Evolutionary conservation across 2,329 filamentous ascomycete genomes (phyloP).

Genomic region (Aspergillus uvarum): DNA sequence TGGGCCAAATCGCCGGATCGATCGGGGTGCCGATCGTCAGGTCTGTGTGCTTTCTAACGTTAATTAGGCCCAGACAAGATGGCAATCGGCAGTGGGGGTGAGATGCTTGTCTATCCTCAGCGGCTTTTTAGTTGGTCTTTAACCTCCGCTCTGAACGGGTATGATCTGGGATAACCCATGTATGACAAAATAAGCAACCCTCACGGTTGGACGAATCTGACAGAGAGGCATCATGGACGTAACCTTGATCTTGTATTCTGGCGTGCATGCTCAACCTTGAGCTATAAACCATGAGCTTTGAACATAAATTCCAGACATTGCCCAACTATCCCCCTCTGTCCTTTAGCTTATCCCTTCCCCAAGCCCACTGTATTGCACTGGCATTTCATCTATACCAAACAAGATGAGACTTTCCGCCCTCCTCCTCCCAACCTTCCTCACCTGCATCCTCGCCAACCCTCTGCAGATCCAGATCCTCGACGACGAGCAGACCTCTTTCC

Average conservation of each 20-base stretch:
- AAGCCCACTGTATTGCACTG: neutral
- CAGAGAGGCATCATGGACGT: neutral
- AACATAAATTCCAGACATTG: neutral
- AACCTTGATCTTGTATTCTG: neutral
- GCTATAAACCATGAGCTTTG: too few relatives aligned
- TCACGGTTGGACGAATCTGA: neutral
- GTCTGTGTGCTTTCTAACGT: too few relatives aligned
- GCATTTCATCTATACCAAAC: neutral
- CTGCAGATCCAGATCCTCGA: neutral
- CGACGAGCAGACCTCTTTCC: neutral
- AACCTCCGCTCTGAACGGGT: neutral
- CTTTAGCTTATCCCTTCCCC: neutral
- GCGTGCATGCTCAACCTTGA: neutral
- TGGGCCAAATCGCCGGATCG: too few relatives aligned
- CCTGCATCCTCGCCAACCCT: neutral
- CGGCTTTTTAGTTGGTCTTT: neutral
- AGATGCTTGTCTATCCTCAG: neutral
- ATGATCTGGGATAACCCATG: neutral
- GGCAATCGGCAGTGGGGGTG: too few relatives aligned
- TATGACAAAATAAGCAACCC: neutral
- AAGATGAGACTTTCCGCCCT: neutral
- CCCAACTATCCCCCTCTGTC: neutral
- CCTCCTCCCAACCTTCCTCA: neutral
- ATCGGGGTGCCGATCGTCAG: too few relatives aligned
- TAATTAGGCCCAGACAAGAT: too few relatives aligned